A percentile compares a stretch with the other conserved stretches of the same genome.
These are phyloP conservation scores for Elongisporangium undulatum DNA, from an alignment of 352 stramenopile species.

Conservation along the genomic window DNA sequence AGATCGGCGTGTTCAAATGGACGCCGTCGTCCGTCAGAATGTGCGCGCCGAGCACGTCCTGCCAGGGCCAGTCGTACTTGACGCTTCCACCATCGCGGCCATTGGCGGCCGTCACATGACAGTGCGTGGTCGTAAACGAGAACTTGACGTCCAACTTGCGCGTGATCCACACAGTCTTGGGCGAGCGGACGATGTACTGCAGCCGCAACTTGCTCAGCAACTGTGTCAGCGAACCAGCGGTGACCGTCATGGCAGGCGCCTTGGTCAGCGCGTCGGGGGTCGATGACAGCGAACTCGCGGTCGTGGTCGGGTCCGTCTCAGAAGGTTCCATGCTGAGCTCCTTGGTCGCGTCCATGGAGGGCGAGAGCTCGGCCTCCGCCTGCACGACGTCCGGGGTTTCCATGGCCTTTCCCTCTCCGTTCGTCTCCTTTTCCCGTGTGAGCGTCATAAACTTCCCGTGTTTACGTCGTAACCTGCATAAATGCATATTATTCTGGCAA, in stretches of 20 bases:
- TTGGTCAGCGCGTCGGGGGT: neutral
- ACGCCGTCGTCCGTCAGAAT: conserved; percentile 38
- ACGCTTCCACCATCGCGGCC: neutral
- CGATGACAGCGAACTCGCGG: neutral
- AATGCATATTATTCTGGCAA: neutral
- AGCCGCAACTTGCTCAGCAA: neutral
- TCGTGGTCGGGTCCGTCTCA: neutral
- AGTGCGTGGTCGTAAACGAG: neutral
- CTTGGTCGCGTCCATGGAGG: neutral
- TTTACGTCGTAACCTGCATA: neutral
- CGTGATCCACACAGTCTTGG: neutral
- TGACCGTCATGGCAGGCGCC: neutral
- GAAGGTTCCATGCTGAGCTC: neutral
- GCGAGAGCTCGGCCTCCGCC: neutral
- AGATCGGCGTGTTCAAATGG: conserved; percentile 18
- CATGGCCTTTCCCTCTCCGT: neutral
- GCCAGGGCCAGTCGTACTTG: conserved; percentile 25
- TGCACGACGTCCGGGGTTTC: neutral
- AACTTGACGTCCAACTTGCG: neutral
- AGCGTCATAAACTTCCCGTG: neutral
- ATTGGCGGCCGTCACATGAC: neutral
- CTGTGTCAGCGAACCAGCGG: neutral
- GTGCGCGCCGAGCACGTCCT: conserved; percentile 50
- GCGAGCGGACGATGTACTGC: neutral
- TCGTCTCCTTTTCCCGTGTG: neutral